These are phyloP conservation scores for Colletotrichum higginsianum DNA, from an alignment of 2,329 filamentous ascomycete genomes.

Conservation along the genomic window DNA sequence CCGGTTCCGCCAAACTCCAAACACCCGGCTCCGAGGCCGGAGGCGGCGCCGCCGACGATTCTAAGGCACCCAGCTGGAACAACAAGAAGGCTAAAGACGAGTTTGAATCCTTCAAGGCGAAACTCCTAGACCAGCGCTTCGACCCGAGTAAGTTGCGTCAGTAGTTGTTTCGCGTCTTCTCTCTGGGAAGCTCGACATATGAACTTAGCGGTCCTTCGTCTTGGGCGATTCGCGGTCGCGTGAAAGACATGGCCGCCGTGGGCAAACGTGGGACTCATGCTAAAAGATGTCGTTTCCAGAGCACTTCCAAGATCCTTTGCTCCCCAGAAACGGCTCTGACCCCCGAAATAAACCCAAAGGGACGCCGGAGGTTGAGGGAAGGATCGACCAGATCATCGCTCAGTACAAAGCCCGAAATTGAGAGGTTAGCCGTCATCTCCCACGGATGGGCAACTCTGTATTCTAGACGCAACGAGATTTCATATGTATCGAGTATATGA, in stretches of 20 bases:
- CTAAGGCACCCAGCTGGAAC: slow-evolving; percentile 47
- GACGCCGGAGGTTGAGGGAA: slow-evolving; percentile 58
- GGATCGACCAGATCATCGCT: slow-evolving; percentile 54
- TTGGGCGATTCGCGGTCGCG: background rate
- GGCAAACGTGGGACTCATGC: background rate
- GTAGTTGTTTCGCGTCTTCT: background rate
- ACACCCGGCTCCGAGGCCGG: slow-evolving; percentile 37
- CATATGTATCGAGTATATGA: background rate
- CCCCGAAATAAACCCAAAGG: slow-evolving; percentile 56
- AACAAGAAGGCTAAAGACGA: slow-evolving; percentile 62
- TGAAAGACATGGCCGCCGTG: too few species aligned
- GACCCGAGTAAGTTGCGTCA: slow-evolving; percentile 53
- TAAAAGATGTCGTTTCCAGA: slow-evolving; percentile 42
- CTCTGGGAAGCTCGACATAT: background rate
- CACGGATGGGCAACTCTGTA: background rate
- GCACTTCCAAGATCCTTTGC: slow-evolving; percentile 64
- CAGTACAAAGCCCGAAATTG: slow-evolving; percentile 20
- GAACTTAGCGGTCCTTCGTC: background rate
- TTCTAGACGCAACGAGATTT: background rate
- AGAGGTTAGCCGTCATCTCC: background rate
- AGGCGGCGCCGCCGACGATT: slow-evolving; percentile 45
- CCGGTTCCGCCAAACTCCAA: slow-evolving; percentile 26
- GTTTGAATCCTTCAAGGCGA: slow-evolving; percentile 54
- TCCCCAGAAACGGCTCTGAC: slow-evolving; percentile 52
- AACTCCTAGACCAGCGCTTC: slow-evolving; percentile 62